Base-by-base conservation (phyloP, 1,284 basidiomycete genomes). In the Cerrena zonata region DNA sequence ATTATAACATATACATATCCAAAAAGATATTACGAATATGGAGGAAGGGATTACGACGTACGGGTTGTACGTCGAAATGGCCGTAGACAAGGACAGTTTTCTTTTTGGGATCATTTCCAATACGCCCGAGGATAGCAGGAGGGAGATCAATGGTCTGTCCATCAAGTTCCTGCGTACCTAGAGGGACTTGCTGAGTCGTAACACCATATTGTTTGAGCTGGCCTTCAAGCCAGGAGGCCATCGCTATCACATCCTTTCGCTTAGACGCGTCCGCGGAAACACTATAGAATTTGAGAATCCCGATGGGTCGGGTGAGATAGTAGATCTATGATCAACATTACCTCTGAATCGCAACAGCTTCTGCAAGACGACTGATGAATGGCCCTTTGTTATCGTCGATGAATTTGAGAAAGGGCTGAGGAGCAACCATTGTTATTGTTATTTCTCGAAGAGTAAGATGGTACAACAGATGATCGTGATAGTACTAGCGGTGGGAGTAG, bases 31-130 rank as follows among this genome's bases (percentile, higher is more conserved):
- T 3, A 13, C 30, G 26, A n/a, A n/a, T 2, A 37, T 24, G 26
- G 47, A 26, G 38, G 38, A 37, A 3, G 12, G 27, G 22, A 18
- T 4, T 45, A 24, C 26, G 18, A 73, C 81, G 49, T 55, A 88
- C 87, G 5, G 89, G 89, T 60, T 91, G 89, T 12, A 91, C 88
- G 64, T 91, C 89, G 63, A 90, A 94, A 65, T 94, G 91, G 1
- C 93, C 94, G 65, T 97, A 97, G 44, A 96, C 74, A 22, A 96
- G 78, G 48, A 97, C 83, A 0, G 92, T 97, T 80, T 90, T 94
- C 81, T 94, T 94, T 60, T 74, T 80, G 13, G 82, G 80, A 69
- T 95, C 91, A 49, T 86, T 77, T 10, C 94, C 93, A 55, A 97
- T 77, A 53, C 80, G 76, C 7, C 90, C 94, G 39, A 98, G 78